These are phyloP conservation scores for Starmerella potacharoeniae DNA, from an alignment of 805 yeast genomes.

Conservation along the genomic window DNA sequence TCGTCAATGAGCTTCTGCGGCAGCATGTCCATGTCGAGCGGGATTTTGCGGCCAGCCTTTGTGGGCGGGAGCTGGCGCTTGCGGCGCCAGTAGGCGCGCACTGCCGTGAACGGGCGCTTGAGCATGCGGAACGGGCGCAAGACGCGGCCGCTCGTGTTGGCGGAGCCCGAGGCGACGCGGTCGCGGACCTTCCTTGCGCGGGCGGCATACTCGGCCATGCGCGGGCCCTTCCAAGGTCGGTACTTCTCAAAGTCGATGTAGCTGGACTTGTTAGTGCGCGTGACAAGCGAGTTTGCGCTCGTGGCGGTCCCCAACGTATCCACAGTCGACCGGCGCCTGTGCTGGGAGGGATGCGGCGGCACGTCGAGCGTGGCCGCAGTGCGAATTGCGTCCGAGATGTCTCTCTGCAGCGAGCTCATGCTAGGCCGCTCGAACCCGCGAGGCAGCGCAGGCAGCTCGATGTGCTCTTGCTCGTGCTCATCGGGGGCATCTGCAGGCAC, in stretches of 20 bases:
- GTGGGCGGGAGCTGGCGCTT: slow-evolving; percentile 36
- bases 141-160: not conserved
- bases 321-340: slow-evolving; percentile 1
- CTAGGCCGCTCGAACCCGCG: slow-evolving; percentile 3
- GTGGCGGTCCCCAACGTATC: slow-evolving; percentile 12
- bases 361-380: slow-evolving; percentile 6
- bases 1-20: slow-evolving; percentile 45
- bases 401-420: slow-evolving; percentile 14
- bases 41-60: slow-evolving; percentile 63
- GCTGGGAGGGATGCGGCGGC: not conserved
- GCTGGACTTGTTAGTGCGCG: slow-evolving; percentile 5
- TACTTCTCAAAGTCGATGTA: slow-evolving; percentile 15
- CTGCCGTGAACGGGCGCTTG: slow-evolving; percentile 6
- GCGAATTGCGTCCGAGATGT: slow-evolving; percentile 17
- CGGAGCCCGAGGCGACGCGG: not conserved
- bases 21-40: slow-evolving; percentile 36
- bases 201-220: not conserved
- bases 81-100: slow-evolving; percentile 16
- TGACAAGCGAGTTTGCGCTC: slow-evolving; percentile 10
- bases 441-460: slow-evolving; percentile 6
- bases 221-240: not conserved
- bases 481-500: not conserved
- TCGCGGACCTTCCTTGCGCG: not conserved
- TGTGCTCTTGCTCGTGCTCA: not conserved
- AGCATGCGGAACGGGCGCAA: slow-evolving; percentile 11